phyloP scores from a whole-genome alignment of 2,329 filamentous ascomycete genomes.

The Trichophyton simii region DNA sequence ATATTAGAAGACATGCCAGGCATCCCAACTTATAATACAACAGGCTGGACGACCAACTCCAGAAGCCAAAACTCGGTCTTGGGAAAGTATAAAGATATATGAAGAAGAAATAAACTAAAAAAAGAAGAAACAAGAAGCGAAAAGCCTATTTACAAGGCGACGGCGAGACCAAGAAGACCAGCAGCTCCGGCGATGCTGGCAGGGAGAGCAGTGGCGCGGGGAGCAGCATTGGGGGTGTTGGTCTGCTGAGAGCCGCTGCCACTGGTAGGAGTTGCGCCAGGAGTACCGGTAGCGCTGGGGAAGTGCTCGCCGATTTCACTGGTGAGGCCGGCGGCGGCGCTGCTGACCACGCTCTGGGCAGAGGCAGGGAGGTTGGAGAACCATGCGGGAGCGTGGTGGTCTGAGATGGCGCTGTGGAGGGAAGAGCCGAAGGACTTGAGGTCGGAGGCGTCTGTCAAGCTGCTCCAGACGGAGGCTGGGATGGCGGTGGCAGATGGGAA shows the following conservation, averaged over 20 bases:
- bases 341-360: conserved; percentile 10
- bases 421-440: conserved; percentile 6
- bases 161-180: conserved; percentile 14
- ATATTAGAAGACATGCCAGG: not conserved
- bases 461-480: conserved; percentile 7
- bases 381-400: conserved; percentile 12
- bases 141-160: conserved; percentile 11
- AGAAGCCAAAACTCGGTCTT: not conserved
- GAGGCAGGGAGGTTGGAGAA: conserved; percentile 10
- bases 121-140: not conserved
- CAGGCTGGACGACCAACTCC: not conserved
- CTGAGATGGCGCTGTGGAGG: conserved; percentile 11
- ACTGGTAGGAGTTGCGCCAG: not conserved
- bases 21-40: not conserved
- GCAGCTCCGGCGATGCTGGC: conserved; percentile 14
- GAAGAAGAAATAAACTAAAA: not conserved
- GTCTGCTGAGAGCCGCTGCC: not conserved
- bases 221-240: conserved; percentile 5
- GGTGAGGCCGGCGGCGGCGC: conserved; percentile 28
- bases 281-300: not conserved
- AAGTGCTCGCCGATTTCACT: not conserved
- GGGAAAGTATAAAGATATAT: not conserved
- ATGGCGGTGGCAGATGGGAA: conserved; percentile 9
- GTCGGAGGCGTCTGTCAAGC: conserved; percentile 5
- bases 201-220: conserved; percentile 9